phyloP scores from a whole-genome alignment of 192 early-diverging fungal species.

The Obelidium mucronatum region DNA sequence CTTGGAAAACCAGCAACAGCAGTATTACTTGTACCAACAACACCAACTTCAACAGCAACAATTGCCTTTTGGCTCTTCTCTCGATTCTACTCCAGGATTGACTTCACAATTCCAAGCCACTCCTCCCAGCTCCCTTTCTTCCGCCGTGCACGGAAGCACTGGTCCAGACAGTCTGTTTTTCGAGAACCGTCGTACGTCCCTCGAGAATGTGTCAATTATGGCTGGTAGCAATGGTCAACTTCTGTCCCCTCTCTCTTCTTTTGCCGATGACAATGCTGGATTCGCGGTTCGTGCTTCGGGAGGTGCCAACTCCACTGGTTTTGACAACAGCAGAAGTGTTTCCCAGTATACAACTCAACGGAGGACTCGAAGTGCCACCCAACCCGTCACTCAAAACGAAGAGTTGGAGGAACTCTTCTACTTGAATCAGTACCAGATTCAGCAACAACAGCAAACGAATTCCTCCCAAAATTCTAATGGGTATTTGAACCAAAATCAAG shows the following conservation, averaged over 20 bases:
- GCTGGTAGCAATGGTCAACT: too few relatives aligned
- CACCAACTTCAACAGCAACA: conserved; percentile 14
- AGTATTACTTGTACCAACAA: neutral
- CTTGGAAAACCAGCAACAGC: neutral
- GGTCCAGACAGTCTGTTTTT: conserved; percentile 17
- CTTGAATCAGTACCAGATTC: neutral
- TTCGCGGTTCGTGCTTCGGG: neutral
- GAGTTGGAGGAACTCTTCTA: conserved; percentile 20
- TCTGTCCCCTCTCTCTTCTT: neutral
- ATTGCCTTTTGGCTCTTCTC: neutral
- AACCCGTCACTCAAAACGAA: conserved; percentile 17
- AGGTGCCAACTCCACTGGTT: too few relatives aligned
- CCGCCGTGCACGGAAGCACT: conserved; percentile 3
- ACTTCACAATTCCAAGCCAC: neutral
- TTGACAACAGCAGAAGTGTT: too few relatives aligned
- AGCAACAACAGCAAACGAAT: neutral
- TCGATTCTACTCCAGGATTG: neutral
- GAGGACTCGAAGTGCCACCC: conserved; percentile 19
- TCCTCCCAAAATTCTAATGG: neutral
- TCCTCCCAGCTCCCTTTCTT: neutral
- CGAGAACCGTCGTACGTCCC: neutral
- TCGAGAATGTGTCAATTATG: neutral
- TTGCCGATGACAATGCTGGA: neutral
- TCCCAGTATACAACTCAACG: too few relatives aligned
- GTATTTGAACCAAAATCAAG: too few relatives aligned